Evolutionary conservation across 306 rosid genomes (phyloP), one percentile per base, ranked within the genome.

Genomic region (Trifolium subterraneum): DNA sequence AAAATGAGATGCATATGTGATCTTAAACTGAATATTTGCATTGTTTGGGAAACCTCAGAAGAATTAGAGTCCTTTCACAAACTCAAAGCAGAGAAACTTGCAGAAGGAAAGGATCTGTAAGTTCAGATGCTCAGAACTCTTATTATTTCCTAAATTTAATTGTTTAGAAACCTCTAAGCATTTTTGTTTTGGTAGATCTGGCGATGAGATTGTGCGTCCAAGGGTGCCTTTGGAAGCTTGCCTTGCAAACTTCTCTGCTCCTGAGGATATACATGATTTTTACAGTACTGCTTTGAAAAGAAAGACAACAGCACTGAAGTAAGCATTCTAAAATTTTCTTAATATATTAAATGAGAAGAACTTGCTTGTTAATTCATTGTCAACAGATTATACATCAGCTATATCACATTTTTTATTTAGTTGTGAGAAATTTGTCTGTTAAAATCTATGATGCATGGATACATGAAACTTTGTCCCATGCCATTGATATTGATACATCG

Each of bases 161-260:
- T 29, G 4, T 29, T 29, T 29, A 29, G 33, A 29, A 6, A 29
- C 33, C 33, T 29, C 33, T 29, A 29, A 38, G 42, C 11, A 38
- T 38, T 38, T 10, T 38, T 7, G 42, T 7, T 8, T 3, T 76
- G 47, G 72, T 86, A 94, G 99, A 79, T 83, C 85, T 52, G 75
- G 58, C 0, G 78, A 90, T 73, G 98, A 90, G 85, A 87, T 94
- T 83, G 90, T 94, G 41, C 99, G 99, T 58, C 97, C 99, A 33
- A 87, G 99, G 83, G 97, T 94, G 45, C 96, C 99, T 81, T 81
- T 94, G 55, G 96, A 88, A 84, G 91, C 98, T 73, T 94, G 99
- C 84, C 92, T 94, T 44, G 86, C 90, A 50, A 92, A 81, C 84
- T 92, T 90, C 82, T 87, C 96, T 29, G 87, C 89, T 73, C 87